phyloP scores from a whole-genome alignment of 2,329 filamentous ascomycete genomes.

The Peltaster fructicola region DNA sequence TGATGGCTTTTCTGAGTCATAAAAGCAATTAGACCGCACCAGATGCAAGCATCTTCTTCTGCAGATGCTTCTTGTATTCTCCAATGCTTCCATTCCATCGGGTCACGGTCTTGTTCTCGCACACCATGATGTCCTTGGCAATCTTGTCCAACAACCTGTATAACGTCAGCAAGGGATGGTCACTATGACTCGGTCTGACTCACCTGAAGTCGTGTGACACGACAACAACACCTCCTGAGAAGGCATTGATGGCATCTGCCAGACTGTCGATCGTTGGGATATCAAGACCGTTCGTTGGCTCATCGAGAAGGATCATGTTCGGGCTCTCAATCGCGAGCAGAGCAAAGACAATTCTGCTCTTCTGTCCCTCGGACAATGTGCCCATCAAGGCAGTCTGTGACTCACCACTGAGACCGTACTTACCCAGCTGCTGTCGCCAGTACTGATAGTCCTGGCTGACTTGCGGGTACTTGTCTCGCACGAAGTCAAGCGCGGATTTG shows the following conservation, averaged over 20 bases:
- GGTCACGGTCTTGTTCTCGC: slow-evolving; percentile 89
- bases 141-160: slow-evolving; percentile 91
- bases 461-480: slow-evolving; percentile 78
- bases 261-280: slow-evolving; percentile 96
- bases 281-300: slow-evolving; percentile 98
- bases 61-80: slow-evolving; percentile 94
- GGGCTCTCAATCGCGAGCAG: slow-evolving; percentile 85
- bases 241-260: slow-evolving; percentile 94
- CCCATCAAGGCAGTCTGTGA: slow-evolving; percentile 95
- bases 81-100: slow-evolving; percentile 79
- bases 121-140: slow-evolving; percentile 98
- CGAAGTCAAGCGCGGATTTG: slow-evolving; percentile 94
- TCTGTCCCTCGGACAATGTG: slow-evolving; percentile 92
- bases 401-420: slow-evolving; percentile 84
- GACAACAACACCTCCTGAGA: slow-evolving; percentile 88
- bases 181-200: slow-evolving; percentile 15
- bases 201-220: slow-evolving; percentile 99
- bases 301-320: slow-evolving; percentile 95
- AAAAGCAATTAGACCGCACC: slow-evolving; percentile 70
- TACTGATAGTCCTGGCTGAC: slow-evolving; percentile 97
- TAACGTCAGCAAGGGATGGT: slow-evolving; percentile 18
- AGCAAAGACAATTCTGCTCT: slow-evolving; percentile 95
- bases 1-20: too few relatives aligned
- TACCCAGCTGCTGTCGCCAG: slow-evolving; percentile 94
- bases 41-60: slow-evolving; percentile 91